phyloP scores from a whole-genome alignment of 371 early-diverging fungal genomes.

The Syncephalis fuscata region DNA sequence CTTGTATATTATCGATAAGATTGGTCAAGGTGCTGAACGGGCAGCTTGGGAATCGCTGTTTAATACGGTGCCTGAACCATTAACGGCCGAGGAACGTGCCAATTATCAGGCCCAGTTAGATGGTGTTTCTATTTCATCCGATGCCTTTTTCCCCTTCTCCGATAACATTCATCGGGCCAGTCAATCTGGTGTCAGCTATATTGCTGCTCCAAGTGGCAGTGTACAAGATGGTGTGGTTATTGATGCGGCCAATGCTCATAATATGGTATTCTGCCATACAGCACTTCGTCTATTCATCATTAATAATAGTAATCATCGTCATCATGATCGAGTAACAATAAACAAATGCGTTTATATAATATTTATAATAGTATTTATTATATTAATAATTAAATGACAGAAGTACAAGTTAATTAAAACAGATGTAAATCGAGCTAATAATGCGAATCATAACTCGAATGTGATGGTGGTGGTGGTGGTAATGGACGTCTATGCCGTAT shows the following conservation, averaged over 20 bases:
- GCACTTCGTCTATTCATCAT: conserved; percentile 87
- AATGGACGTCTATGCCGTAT: conserved; percentile 12
- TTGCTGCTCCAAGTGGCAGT: conserved; percentile 84
- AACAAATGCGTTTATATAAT: no score
- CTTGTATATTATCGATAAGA: conserved; percentile 73
- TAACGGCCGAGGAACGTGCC: conserved; percentile 64
- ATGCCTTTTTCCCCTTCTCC: conserved; percentile 97
- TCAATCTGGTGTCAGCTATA: conserved; percentile 70
- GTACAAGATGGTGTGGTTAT: conserved; percentile 80
- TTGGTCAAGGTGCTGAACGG: conserved; percentile 63
- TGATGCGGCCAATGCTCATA: conserved; percentile 58
- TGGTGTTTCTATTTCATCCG: conserved; percentile 75
- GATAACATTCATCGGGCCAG: conserved; percentile 86
- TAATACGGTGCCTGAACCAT: conserved; percentile 52
- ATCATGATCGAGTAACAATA: no score
- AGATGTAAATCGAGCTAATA: no score
- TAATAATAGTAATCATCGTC: no score
- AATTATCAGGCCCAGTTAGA: conserved; percentile 51
- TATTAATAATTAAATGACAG: no score
- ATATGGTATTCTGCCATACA: conserved; percentile 75
- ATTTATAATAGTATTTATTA: no score
- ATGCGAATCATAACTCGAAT: conserved; percentile 2
- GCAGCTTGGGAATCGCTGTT: conserved; percentile 68
- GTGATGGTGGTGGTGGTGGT: conserved; percentile 7
- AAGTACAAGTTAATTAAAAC: no score